These are phyloP conservation scores for Coprinellus micaceus DNA, from an alignment of 768 basidiomycete species.

Conservation along the genomic window DNA sequence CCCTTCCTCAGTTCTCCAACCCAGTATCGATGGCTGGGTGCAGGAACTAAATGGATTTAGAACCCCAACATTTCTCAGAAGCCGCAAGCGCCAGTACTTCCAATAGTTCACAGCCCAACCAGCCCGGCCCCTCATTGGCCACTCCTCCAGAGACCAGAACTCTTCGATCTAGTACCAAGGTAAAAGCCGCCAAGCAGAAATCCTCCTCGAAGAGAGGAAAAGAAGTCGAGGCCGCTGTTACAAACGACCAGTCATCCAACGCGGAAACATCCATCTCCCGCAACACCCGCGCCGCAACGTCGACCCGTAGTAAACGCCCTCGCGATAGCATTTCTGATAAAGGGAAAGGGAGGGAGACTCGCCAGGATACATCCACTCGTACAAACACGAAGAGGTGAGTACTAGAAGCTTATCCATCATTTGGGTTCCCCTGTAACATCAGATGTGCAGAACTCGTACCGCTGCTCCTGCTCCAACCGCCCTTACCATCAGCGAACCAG, in stretches of 20 bases:
- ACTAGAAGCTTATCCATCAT: conserved; percentile 25
- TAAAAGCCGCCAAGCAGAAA: conserved; percentile 71
- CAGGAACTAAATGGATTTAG: conserved; percentile 90
- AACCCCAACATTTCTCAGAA: conserved; percentile 67
- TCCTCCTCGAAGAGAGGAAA: conserved; percentile 54
- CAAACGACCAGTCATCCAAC: conserved; percentile 28
- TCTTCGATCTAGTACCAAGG: conserved; percentile 72
- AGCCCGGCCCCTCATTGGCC: conserved; percentile 35
- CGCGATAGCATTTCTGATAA: conserved; percentile 50
- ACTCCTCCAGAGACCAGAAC: conserved; percentile 50
- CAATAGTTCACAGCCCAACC: conserved; percentile 39
- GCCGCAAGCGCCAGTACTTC: conserved; percentile 64
- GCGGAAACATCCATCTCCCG: conserved; percentile 34
- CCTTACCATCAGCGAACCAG: conserved; percentile 72
- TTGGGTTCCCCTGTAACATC: conserved; percentile 12
- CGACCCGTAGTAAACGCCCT: conserved; percentile 48
- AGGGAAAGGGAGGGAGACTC: conserved; percentile 60
- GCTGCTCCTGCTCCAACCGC: conserved; percentile 39
- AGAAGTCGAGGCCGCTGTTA: conserved; percentile 44
- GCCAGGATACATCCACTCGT: conserved; percentile 42
- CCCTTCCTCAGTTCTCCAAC: conserved; percentile 33
- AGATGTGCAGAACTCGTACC: conserved; percentile 49
- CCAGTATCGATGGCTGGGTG: conserved; percentile 80
- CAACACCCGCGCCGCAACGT: conserved; percentile 41
- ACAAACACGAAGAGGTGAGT: conserved; percentile 60